These are phyloP conservation scores for Suhomyces sp. DNA, from an alignment of 805 yeast genomes.

Conservation along the genomic window DNA sequence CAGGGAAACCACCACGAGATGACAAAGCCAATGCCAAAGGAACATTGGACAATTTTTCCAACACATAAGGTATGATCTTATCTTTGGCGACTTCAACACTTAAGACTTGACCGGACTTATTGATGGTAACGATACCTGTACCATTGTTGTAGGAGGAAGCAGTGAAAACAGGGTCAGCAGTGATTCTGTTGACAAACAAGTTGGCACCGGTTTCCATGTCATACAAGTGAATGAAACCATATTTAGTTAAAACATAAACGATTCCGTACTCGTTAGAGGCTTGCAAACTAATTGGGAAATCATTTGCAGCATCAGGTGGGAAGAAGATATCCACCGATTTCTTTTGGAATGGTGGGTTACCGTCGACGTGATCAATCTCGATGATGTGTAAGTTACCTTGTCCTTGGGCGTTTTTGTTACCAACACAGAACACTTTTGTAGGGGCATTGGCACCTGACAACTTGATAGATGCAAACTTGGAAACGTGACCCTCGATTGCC, in stretches of 20 bases:
- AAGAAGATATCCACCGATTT: slow-evolving; percentile 90
- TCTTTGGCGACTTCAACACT: slow-evolving; percentile 85
- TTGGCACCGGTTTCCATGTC: slow-evolving; percentile 91
- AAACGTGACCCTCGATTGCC: slow-evolving; percentile 97
- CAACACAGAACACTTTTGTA: slow-evolving; percentile 88
- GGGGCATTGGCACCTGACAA: slow-evolving; percentile 70
- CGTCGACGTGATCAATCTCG: slow-evolving; percentile 92
- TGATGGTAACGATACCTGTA: slow-evolving; percentile 88
- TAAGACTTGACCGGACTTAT: slow-evolving; percentile 91
- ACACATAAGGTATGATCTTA: slow-evolving; percentile 83
- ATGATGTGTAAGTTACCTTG: slow-evolving; percentile 80
- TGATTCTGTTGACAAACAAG: slow-evolving; percentile 92
- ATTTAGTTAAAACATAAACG: slow-evolving; percentile 85
- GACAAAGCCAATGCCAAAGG: slow-evolving; percentile 84
- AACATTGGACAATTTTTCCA: slow-evolving; percentile 82
- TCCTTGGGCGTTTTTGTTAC: slow-evolving; percentile 76
- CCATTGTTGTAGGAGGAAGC: slow-evolving; percentile 69
- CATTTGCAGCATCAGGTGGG: slow-evolving; percentile 95
- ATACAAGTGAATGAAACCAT: slow-evolving; percentile 93
- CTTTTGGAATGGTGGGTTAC: slow-evolving; percentile 81
- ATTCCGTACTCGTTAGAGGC: slow-evolving; percentile 84
- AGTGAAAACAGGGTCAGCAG: slow-evolving; percentile 92
- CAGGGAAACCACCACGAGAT: slow-evolving; percentile 94
- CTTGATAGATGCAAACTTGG: slow-evolving; percentile 74
- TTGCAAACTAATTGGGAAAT: slow-evolving; percentile 93